Base-by-base conservation (phyloP, 805 yeast genomes). In the Yarrowia hollandica region DNA sequence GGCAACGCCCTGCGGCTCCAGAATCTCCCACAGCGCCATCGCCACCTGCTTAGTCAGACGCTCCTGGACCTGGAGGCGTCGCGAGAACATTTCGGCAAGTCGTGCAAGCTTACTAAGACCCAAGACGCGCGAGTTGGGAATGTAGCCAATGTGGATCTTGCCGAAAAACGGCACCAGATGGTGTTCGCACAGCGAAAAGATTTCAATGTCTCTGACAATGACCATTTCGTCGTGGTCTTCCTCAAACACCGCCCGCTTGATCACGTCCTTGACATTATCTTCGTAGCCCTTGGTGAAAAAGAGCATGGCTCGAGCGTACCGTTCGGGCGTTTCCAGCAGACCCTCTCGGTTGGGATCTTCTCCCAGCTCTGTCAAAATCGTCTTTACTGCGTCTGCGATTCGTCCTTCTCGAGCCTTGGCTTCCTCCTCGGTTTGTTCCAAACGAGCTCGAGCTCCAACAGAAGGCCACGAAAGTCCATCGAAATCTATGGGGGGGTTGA, bases 211-310 rank as follows among this genome's bases (percentile, higher is more conserved):
- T 69, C 92, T 81, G 22, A 94, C 99, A 64, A 94, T 91, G 48
- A 94, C 98, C 98, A 94, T 94, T 70, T 94, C 99, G 71, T 94
- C 98, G 70, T 94, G 99, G 70, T 94, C 96, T 71, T 94, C 98
- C 71, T 94, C 97, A 67, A 94, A 94, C 6, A 94, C 96, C 0
- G 99, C 99, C 62, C 91, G 80, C 67, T 94, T 92, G 68, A 94
- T 87, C 23, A 90, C 96, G 69, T 89, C 96, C 63, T 88, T 80
- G 62, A 94, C 86, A 71, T 90, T 91, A 65, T 91, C 96, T 73
- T 92, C 96, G 69, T 94, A 94, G 19, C 99, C 99, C 70, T 90
- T 89, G 18, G 99, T 94, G 77, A 94, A 90, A 68, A 78, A 92
- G 42, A 94, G 78, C 96, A 94, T 89, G 5, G 99, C 99, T 62